phyloP scores from a whole-genome alignment of 1,284 basidiomycete genomes.

The Porodaedalea pini region DNA sequence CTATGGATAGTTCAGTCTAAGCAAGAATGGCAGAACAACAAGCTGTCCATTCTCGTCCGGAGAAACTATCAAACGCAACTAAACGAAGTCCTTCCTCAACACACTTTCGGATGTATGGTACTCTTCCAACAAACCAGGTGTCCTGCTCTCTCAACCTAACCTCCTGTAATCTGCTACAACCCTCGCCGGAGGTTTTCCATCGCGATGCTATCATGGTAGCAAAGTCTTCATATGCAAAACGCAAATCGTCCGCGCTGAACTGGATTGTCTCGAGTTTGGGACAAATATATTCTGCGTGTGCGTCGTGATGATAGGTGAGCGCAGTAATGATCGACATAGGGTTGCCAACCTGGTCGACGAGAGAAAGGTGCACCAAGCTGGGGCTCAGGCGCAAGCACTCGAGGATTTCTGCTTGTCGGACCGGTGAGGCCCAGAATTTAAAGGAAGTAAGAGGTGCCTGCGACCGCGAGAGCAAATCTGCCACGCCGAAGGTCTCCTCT shows the following conservation, averaged over 20 bases:
- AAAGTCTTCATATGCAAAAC: not conserved
- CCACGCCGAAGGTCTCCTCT: not conserved
- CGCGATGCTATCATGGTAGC: not conserved
- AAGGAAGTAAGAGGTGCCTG: not conserved
- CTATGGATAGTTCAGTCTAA: too few species aligned
- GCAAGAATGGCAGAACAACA: too few species aligned
- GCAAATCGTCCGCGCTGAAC: not conserved
- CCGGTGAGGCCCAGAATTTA: not conserved
- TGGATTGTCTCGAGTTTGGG: not conserved
- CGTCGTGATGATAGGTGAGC: not conserved
- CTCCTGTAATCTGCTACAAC: not conserved
- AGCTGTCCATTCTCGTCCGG: not conserved
- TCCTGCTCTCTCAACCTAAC: constrained; percentile 1
- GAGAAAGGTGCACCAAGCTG: not conserved
- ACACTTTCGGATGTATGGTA: not conserved
- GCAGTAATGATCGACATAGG: not conserved
- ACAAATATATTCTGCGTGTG: not conserved
- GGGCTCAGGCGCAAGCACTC: not conserved
- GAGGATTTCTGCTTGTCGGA: not conserved
- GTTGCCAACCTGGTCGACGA: not conserved
- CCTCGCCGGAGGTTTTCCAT: not conserved
- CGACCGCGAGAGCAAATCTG: not conserved
- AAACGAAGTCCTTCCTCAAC: not conserved
- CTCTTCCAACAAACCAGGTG: not conserved
- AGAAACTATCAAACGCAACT: not conserved